Percentiles rank a stretch among this genome's conserved stretches.
Conservation (phyloP, 768 basidiomycete species). For the Coprinopsis sp. region DNA sequence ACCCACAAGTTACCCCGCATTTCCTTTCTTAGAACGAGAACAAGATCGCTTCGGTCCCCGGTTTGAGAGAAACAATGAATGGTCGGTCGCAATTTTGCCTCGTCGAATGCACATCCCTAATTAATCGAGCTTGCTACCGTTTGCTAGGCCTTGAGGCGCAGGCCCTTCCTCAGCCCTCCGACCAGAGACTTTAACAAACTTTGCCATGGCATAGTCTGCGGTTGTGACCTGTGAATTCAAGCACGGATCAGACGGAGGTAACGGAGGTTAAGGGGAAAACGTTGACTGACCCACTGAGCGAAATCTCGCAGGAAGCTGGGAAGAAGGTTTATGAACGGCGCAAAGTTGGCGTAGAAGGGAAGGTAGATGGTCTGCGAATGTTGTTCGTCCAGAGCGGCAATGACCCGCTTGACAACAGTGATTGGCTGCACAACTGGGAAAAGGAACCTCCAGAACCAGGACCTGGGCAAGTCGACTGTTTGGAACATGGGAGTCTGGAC, state of each 20-base stretch:
- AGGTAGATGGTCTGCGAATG: constrained; percentile 66
- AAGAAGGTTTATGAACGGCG: constrained; percentile 49
- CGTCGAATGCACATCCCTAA: no score
- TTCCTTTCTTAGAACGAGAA: no score
- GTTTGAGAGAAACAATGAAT: no score
- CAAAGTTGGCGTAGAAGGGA: constrained; percentile 68
- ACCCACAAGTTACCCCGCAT: no score
- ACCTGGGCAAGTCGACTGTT: constrained; percentile 44
- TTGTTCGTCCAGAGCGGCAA: constrained; percentile 75
- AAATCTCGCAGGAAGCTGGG: constrained; percentile 76
- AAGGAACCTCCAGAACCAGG: constrained; percentile 61
- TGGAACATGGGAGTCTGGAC: constrained; percentile 78
- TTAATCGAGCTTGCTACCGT: constrained; percentile 12
- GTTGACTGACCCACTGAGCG: constrained; percentile 65
- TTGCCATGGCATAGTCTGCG: constrained; percentile 69
- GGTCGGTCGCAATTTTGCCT: no score
- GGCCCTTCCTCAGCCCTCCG: constrained; percentile 51
- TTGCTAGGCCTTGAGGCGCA: constrained; percentile 10
- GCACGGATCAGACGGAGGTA: constrained; percentile 1
- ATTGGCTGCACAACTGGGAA: constrained; percentile 71
- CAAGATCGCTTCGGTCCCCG: no score
- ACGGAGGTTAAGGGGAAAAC: constrained; percentile 3
- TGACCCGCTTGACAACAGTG: constrained; percentile 74
- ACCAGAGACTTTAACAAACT: constrained; percentile 62
- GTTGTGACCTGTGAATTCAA: constrained; percentile 44